Conservation (phyloP, 176 grass and related monocot species). For the Triticum turgidum region DNA sequence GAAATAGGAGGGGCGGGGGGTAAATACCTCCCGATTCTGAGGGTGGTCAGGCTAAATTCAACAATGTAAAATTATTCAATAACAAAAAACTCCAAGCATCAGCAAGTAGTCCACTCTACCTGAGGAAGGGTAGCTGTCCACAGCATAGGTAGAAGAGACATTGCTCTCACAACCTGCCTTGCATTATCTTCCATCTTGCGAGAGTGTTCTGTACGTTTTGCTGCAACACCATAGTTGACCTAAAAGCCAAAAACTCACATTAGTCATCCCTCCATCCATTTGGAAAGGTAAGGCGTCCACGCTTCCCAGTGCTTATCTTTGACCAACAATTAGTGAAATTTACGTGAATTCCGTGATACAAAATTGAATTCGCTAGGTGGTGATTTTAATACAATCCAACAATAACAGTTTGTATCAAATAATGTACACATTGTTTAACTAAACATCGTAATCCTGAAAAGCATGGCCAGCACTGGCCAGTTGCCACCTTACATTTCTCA, state of each 20-base stretch:
- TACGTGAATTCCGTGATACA: neutral
- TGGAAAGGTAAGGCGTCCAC: neutral
- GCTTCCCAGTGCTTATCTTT: neutral
- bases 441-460: neutral
- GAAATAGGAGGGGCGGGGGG: neutral
- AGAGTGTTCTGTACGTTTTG: neutral
- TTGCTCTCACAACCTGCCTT: neutral
- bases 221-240: neutral
- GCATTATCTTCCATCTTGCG: neutral
- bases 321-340: neutral
- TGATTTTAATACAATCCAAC: neutral
- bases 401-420: neutral
- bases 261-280: neutral
- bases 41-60: neutral
- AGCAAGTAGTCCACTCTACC: constrained; percentile 7
- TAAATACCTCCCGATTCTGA: neutral
- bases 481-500: neutral
- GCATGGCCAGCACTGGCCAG: neutral
- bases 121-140: constrained; percentile 33
- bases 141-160: neutral
- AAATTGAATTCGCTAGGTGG: neutral
- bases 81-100: constrained; percentile 12
- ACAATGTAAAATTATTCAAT: neutral
- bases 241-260: constrained; percentile 9
- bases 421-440: neutral